Evolutionary conservation across 2,329 filamentous ascomycete species (phyloP), one percentile per base, ranked within the genome.

Genomic region (Teratosphaeria viscida): DNA sequence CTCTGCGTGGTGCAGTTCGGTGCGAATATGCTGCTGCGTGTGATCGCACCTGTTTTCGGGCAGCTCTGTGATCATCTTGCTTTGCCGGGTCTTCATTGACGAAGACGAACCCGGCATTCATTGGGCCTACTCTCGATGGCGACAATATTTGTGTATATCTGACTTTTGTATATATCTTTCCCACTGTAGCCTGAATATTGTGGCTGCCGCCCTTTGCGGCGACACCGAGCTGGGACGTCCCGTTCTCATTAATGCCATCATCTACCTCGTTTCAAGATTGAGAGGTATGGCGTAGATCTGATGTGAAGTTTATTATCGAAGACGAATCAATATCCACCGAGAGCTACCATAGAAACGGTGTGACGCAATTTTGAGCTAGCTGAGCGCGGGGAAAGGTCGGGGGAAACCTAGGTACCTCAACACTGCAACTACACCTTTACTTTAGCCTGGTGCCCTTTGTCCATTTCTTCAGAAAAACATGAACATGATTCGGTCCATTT

Each of bases 21-120:
- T 66, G 65, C 14, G 56, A 60, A 39, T 66, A 61, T 1, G 62
- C 58, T 8, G 63, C 64, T 4, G 65, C 65, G 54, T 60, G 61
- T 55, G 63, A 64, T 7, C 65, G 61, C 2, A 66, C 63, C 26
- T 62, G 55, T 57, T 61, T 62, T 19, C 59, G 61, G 10, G 56
- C 49, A 29, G 54, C 58, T 49, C 56, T 62, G 52, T 59, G 52
- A 19, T 64, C 52, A 16, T 63, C 60, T 53, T 63, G 39, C 11
- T 60, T 16, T 11, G 49, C 10, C 37, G 55, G 19, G 35, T 56
- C 56, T 60, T 60, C 57, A 52, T 62, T 63, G 54, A 66, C 60
- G 27, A 63, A 65, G 26, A 66, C 59, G 55, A 43, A 43, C 12
- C 37, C 11, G 37, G 37, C 37, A 43, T 5, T 43, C 7, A 43